A percentile compares a stretch with the other conserved stretches of the same genome.
Conservation (phyloP, 176 grass and related monocot species). For the Oryza glumipatula region DNA sequence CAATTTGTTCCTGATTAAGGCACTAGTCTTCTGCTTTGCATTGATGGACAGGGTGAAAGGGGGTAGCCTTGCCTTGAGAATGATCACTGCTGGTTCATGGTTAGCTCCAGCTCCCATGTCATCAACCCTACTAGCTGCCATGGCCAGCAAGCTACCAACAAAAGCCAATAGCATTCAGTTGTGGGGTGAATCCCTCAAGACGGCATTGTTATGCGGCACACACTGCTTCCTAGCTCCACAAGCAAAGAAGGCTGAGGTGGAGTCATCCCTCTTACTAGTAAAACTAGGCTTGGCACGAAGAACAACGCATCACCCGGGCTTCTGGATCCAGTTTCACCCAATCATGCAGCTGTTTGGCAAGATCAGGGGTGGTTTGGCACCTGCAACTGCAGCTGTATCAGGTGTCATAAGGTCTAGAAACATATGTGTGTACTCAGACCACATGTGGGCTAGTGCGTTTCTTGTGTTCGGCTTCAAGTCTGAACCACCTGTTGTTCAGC, state of each 20-base stretch:
- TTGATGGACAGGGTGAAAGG: constrained; percentile 74
- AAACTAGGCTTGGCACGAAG: constrained; percentile 87
- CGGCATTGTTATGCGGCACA: constrained; percentile 66
- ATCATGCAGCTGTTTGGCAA: constrained; percentile 80
- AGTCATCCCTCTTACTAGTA: constrained; percentile 78
- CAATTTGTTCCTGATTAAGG: constrained; percentile 82
- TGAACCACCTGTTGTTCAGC: constrained; percentile 72
- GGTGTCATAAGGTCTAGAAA: constrained; percentile 70
- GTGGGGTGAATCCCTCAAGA: constrained; percentile 68
- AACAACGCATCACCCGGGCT: constrained; percentile 60
- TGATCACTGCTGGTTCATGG: constrained; percentile 86
- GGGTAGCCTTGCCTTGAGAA: constrained; percentile 71
- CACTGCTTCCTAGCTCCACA: constrained; percentile 71
- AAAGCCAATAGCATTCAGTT: constrained; percentile 73
- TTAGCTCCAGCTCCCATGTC: constrained; percentile 88
- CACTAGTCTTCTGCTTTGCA: constrained; percentile 80
- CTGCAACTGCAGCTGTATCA: constrained; percentile 57
- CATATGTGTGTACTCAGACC: constrained; percentile 65
- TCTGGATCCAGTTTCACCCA: constrained; percentile 84
- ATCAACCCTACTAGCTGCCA: constrained; percentile 65
- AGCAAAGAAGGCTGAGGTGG: constrained; percentile 68
- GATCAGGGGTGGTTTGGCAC: constrained; percentile 60
- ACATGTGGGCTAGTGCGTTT: constrained; percentile 90
- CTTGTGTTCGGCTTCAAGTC: constrained; percentile 91
- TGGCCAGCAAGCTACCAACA: constrained; percentile 63